Evolutionary conservation across 768 basidiomycete species (phyloP).

Genomic region (Phanerochaete carnosa): DNA sequence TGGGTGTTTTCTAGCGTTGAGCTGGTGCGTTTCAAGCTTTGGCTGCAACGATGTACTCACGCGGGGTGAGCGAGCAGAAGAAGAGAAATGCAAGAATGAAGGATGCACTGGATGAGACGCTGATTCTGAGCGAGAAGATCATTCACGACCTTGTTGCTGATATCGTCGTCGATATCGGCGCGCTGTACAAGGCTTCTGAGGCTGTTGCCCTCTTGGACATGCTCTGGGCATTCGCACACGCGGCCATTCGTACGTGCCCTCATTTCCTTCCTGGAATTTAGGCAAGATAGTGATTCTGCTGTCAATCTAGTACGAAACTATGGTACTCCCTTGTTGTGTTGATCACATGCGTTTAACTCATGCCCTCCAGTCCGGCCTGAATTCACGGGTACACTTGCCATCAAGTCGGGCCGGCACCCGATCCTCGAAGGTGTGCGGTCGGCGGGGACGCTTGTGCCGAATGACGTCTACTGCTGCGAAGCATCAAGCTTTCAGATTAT

Average conservation of each 20-base stretch:
- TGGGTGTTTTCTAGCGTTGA: slow-evolving; percentile 80
- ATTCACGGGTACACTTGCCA: slow-evolving; percentile 84
- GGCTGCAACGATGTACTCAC: neutral
- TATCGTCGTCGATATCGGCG: slow-evolving; percentile 69
- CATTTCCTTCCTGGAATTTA: neutral
- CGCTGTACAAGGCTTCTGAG: slow-evolving; percentile 88
- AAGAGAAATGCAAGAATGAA: slow-evolving; percentile 88
- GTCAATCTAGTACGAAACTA: slow-evolving; percentile 47
- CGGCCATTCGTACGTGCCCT: slow-evolving; percentile 63
- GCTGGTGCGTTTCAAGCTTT: slow-evolving; percentile 46
- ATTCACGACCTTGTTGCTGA: slow-evolving; percentile 74
- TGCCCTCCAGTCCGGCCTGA: slow-evolving; percentile 78
- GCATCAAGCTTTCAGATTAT: slow-evolving; percentile 88
- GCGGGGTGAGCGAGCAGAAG: slow-evolving; percentile 45
- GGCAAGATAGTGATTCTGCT: neutral
- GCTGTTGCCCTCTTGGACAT: slow-evolving; percentile 90
- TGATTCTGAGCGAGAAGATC: slow-evolving; percentile 83
- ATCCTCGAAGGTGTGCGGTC: slow-evolving; percentile 73
- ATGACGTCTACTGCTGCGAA: slow-evolving; percentile 87
- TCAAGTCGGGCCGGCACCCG: slow-evolving; percentile 88
- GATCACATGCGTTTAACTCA: neutral
- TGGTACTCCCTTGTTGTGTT: slow-evolving; percentile 27
- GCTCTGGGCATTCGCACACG: slow-evolving; percentile 84
- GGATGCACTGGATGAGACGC: slow-evolving; percentile 86
- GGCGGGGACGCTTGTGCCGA: slow-evolving; percentile 71